Base-by-base conservation (phyloP, 805 yeast species). In the Candida endomychidarum region DNA sequence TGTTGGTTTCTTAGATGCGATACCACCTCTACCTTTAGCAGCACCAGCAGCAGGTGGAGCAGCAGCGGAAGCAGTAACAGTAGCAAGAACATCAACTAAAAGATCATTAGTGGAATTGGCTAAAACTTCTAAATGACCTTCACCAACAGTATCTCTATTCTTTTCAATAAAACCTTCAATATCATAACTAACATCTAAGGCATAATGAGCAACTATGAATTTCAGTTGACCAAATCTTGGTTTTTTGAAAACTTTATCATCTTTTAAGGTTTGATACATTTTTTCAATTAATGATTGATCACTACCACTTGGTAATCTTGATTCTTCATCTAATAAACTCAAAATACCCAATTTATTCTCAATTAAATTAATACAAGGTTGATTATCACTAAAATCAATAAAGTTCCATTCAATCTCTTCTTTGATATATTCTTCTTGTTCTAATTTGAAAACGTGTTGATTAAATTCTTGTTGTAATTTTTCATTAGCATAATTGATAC, bases 351-450 rank as follows among this genome's bases (percentile, higher is more conserved):
- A 65, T 60, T 82, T 85, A 56, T 81, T 81, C 70, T 91, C 99
- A 54, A 91, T 93, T 53, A 91, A 76, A 52, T 83, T 83, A 53
- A 91, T 91, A 68, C 98, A 91, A 2, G 97, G 98, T 70, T 93
- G 96, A 61, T 91, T 91, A 61, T 91, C 99, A 39, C 93, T 81
- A 56, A 90, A 91, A 54, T 91, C 97, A 54, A 91, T 91, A 55
- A 91, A 91, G 8, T 91, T 83, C 97, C 98, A 91, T 60, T 90
- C 93, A 49, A 91, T 90, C 57, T 90, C 85, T 67, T 91, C 98
- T 44, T 78, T 79, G 39, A 89, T 76, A 59, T 91, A 91, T 59
- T 93, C 97, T 57, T 90, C 96, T 70, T 93, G 98, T 60, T 91
- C 99, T 46, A 93, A 75, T 60, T 91, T 91, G 77, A 91, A 91